Conservation (phyloP, 345 rosid species). For the Melaleuca alternifolia region DNA sequence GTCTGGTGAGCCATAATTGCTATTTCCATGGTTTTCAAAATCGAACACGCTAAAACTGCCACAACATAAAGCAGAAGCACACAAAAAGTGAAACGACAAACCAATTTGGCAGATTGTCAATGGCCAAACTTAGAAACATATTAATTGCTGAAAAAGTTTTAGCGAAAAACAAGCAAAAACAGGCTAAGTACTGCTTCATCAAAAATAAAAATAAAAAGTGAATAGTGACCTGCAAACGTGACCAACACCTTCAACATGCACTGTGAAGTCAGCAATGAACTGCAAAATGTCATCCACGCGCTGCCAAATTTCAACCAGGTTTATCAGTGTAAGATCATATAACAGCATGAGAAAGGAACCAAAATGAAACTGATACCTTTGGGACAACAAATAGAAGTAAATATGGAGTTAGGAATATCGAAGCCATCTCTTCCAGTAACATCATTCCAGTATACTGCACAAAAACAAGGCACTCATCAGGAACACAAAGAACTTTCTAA, state of each 20-base stretch:
- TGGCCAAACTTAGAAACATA: not conserved
- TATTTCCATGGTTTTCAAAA: slow-evolving; percentile 82
- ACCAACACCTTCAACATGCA: slow-evolving; percentile 92
- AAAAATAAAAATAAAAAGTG: not conserved
- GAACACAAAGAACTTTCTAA: not conserved
- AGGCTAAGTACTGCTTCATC: not conserved
- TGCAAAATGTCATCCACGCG: slow-evolving; percentile 88
- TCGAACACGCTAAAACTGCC: slow-evolving; percentile 82
- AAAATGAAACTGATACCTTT: slow-evolving; percentile 33
- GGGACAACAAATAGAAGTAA: slow-evolving; percentile 85
- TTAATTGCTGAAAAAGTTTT: not conserved
- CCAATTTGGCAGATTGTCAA: not conserved
- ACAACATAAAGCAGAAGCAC: not conserved
- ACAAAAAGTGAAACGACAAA: not conserved
- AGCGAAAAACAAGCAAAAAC: not conserved
- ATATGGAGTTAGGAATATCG: slow-evolving; percentile 91
- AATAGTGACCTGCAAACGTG: slow-evolving; percentile 75
- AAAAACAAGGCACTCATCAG: not conserved
- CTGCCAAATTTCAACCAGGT: slow-evolving; percentile 26
- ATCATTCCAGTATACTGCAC: slow-evolving; percentile 96
- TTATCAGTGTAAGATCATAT: not conserved
- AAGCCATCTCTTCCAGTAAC: slow-evolving; percentile 95
- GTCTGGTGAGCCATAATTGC: slow-evolving; percentile 71
- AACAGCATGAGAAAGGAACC: not conserved
- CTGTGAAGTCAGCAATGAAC: slow-evolving; percentile 79